These are phyloP conservation scores for Fusarium zealandicum DNA, from an alignment of 2,329 filamentous ascomycete genomes.

Conservation along the genomic window DNA sequence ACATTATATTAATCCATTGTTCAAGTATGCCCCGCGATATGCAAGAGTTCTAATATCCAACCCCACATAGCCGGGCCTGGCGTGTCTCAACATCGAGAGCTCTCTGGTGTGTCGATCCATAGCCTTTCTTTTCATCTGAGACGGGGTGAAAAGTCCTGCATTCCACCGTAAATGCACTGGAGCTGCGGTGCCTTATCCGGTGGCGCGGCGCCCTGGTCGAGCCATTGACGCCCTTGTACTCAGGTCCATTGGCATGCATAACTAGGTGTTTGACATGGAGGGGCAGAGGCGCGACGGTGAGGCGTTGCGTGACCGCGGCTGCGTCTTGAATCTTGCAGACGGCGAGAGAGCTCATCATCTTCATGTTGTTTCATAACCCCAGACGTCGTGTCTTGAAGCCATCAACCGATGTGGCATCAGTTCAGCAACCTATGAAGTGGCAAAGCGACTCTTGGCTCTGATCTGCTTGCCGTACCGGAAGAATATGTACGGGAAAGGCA, in stretches of 20 bases:
- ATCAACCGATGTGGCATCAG: background rate
- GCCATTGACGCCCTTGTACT: background rate
- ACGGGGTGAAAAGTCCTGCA: background rate
- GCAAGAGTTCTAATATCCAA: slow-evolving; percentile 14
- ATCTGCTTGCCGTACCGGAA: slow-evolving; percentile 67
- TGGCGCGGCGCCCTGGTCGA: slow-evolving; percentile 12
- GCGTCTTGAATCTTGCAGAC: background rate
- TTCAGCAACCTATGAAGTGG: slow-evolving; percentile 42
- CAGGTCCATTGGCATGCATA: background rate
- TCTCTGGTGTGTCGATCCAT: slow-evolving; percentile 5
- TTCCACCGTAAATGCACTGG: slow-evolving; percentile 3
- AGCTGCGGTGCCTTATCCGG: slow-evolving; percentile 18
- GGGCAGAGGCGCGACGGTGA: background rate
- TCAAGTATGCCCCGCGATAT: slow-evolving; percentile 13
- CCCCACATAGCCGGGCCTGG: slow-evolving; percentile 5
- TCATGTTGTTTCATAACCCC: background rate
- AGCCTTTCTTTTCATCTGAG: background rate
- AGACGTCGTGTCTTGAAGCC: slow-evolving; percentile 9
- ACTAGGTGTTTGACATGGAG: background rate
- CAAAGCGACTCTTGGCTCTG: slow-evolving; percentile 62
- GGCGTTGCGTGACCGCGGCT: background rate
- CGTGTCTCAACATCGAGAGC: background rate
- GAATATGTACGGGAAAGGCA: slow-evolving; percentile 70
- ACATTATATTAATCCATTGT: no score
- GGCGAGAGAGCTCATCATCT: background rate